A percentile compares a stretch with the other conserved stretches of the same genome.
Evolutionary conservation across 2,329 filamentous ascomycete genomes (phyloP).

Genomic region (Pochonia chlamydosporia): DNA sequence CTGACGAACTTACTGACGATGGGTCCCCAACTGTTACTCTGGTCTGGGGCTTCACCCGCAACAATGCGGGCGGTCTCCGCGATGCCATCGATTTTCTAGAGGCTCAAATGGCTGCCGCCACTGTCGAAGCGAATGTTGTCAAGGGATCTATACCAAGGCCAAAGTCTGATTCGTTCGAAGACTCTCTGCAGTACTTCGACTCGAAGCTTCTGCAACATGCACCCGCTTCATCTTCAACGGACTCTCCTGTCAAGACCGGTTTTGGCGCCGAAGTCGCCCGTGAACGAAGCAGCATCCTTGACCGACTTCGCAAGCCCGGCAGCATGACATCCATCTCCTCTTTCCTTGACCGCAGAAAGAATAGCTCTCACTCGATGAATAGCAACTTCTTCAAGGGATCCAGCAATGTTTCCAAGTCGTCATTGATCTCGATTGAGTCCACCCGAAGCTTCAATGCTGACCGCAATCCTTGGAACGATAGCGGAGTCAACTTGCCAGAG

Average conservation of each 20-base stretch:
- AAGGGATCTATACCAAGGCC: constrained; percentile 96
- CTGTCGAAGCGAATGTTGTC: constrained; percentile 81
- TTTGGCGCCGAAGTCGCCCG: constrained; percentile 77
- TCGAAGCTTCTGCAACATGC: constrained; percentile 94
- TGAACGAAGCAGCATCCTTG: constrained; percentile 79
- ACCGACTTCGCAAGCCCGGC: constrained; percentile 88
- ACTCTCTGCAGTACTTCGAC: constrained; percentile 93
- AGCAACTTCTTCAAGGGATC: constrained; percentile 89
- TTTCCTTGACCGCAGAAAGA: constrained; percentile 94
- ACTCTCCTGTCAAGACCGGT: constrained; percentile 80
- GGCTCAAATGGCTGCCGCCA: constrained; percentile 75
- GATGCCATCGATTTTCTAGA: constrained; percentile 95
- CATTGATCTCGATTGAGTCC: constrained; percentile 91
- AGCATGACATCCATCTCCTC: constrained; percentile 93
- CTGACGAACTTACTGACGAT: constrained; percentile 52
- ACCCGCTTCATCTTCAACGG: constrained; percentile 70
- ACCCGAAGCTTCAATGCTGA: constrained; percentile 85
- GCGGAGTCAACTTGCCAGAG: constrained; percentile 87
- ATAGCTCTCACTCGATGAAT: constrained; percentile 78
- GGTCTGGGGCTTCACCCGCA: constrained; percentile 82
- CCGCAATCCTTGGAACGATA: constrained; percentile 97
- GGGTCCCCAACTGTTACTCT: constrained; percentile 56
- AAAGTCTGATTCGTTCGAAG: constrained; percentile 97
- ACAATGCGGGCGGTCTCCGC: constrained; percentile 91
- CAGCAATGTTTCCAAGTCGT: constrained; percentile 87